Base-by-base conservation (phyloP, 805 yeast genomes). In the Candida gorgasii region DNA sequence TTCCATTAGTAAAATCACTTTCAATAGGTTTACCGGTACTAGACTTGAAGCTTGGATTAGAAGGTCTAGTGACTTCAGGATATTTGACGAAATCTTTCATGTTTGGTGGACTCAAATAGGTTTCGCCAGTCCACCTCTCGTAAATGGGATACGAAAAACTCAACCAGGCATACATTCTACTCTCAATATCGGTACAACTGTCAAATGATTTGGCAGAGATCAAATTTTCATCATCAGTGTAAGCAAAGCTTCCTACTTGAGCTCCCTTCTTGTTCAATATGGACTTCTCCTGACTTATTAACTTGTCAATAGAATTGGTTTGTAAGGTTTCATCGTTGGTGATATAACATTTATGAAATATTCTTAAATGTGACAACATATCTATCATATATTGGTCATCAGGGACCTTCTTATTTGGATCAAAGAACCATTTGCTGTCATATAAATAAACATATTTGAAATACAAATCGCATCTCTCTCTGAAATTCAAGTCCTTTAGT, bases 321-420 rank as follows among this genome's bases (percentile, higher is more conserved):
- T 51, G 51, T 14, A 44, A 27, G 11, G 34, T 43, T 42, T 54
- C 51, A 40, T 54, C 55, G 17, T 59, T 59, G 3, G 59, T 55
- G 32, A 73, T 47, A 48, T 58, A 77, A 47, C 82, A 78, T 36
- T 71, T 65, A 37, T 73, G 69, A 51, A 67, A 78, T 9, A 75
- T 68, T 46, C 75, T 62, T 37, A 76, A 49, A 47, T 72, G 77
- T 8, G 76, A 65, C 15, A 75, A 53, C 39, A 67, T 67, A 43
- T 73, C 73, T 18, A 69, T 63, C 52, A 76, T 62, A 5, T 47
- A 45, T 38, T 65, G 49, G 4, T 61, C 63, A 19, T 54, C 47
- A 5, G 51, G 54, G n/a, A 61, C 53, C 14, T 57, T 48, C 22
- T 50, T 47, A 35, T 62, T 50, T 1, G 74, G 74, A 31, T 67